A percentile compares a stretch with the other conserved stretches of the same genome.
These are phyloP conservation scores for Rosa persica DNA, from an alignment of 306 rosid genomes.

Conservation along the genomic window DNA sequence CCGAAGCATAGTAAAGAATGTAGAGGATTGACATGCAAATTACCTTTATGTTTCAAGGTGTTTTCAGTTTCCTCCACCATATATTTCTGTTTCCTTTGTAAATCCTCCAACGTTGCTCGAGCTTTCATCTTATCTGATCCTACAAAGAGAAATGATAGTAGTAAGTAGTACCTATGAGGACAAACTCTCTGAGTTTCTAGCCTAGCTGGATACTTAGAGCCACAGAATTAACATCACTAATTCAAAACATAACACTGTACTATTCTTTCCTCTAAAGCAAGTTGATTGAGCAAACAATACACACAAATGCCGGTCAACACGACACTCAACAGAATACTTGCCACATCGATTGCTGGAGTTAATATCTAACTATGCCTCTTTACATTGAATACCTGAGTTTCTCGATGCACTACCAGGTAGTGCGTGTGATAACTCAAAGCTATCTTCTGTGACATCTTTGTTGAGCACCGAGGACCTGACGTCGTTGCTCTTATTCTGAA, in stretches of 20 bases:
- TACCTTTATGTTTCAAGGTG: constrained; percentile 28
- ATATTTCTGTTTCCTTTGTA: constrained; percentile 26
- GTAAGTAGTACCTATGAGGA: neutral
- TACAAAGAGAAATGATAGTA: constrained; percentile 17
- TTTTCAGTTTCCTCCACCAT: constrained; percentile 31
- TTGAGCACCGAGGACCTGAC: constrained; percentile 30
- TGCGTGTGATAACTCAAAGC: constrained; percentile 30
- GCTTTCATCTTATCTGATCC: constrained; percentile 7
- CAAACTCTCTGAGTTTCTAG: neutral
- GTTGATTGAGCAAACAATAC: neutral
- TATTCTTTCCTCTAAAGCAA: neutral
- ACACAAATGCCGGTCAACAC: neutral
- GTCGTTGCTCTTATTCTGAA: constrained; percentile 17
- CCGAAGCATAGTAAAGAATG: constrained; percentile 23
- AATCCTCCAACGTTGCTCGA: constrained; percentile 24
- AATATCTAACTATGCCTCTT: neutral
- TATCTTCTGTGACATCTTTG: constrained; percentile 33
- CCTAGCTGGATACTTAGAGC: neutral
- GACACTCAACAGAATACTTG: neutral
- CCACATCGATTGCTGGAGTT: neutral
- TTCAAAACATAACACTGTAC: neutral
- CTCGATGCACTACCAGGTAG: constrained; percentile 35
- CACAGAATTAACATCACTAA: neutral
- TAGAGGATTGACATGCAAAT: constrained; percentile 31
- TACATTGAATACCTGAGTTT: constrained; percentile 42